Conservation (phyloP, 192 early-diverging fungal genomes). For the Backusella luteola region DNA sequence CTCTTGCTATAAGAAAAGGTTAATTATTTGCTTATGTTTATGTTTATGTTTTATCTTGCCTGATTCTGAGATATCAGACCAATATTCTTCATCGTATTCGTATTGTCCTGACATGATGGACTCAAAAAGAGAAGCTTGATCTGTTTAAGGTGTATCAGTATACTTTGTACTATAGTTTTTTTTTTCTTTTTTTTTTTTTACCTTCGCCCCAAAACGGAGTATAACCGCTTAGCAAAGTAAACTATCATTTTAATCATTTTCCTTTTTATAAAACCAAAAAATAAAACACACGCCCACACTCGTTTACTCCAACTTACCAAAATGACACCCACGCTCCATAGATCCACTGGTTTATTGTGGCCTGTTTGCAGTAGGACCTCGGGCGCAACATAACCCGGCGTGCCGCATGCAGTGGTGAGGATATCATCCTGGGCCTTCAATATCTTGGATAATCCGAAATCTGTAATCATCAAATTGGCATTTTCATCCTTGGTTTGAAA, state of each 20-base stretch:
- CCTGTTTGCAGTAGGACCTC: slow-evolving; percentile 85
- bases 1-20: slow-evolving; percentile 50
- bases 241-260: slow-evolving; percentile 36
- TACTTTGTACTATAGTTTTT: neutral
- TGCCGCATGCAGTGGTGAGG: slow-evolving; percentile 86
- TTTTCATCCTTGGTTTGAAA: slow-evolving; percentile 59
- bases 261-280: neutral
- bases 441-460: slow-evolving; percentile 84
- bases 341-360: slow-evolving; percentile 91
- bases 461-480: slow-evolving; percentile 80
- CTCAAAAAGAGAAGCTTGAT: slow-evolving; percentile 62
- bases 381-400: slow-evolving; percentile 84
- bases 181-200: neutral
- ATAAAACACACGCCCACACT: neutral
- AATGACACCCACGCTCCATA: slow-evolving; percentile 95
- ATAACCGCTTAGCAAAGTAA: slow-evolving; percentile 82
- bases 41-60: slow-evolving; percentile 24
- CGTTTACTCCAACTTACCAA: slow-evolving; percentile 32
- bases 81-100: slow-evolving; percentile 70
- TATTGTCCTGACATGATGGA: slow-evolving; percentile 68
- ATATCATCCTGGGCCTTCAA: slow-evolving; percentile 73
- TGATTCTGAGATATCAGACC: slow-evolving; percentile 77
- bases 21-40: neutral
- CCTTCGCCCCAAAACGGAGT: slow-evolving; percentile 63
- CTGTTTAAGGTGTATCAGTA: slow-evolving; percentile 13